Evolutionary conservation across 257 asterid genomes (phyloP).

Genomic region (Rauvolfia tetraphylla): DNA sequence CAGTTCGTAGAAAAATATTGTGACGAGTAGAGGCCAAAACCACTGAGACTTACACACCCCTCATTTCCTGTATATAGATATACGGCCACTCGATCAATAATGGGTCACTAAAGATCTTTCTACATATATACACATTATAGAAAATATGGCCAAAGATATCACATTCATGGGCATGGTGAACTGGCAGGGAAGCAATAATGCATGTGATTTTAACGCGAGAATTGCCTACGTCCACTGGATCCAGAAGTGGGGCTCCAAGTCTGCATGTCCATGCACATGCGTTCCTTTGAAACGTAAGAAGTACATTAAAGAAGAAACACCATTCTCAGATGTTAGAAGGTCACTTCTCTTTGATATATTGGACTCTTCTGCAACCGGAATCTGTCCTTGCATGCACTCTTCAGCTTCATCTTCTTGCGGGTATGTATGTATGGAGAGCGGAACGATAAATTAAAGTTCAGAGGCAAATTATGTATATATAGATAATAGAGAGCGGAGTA

Average conservation of each 20-base stretch:
- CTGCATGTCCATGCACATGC: conserved; percentile 9
- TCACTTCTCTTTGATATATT: neutral
- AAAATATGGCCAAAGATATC: neutral
- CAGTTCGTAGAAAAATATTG: no score
- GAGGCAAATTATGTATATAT: no score
- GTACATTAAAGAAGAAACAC: neutral
- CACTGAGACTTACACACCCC: no score
- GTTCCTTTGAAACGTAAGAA: neutral
- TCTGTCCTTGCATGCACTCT: neutral
- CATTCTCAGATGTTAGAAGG: neutral
- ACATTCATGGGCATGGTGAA: neutral
- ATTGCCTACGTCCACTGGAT: conserved; percentile 15
- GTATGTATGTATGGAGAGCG: no score
- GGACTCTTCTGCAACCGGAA: neutral
- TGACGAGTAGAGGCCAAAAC: no score
- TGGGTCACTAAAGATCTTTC: no score
- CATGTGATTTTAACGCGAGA: conserved; percentile 6
- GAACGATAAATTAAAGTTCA: no score
- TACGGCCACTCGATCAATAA: no score
- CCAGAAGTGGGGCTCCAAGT: conserved; percentile 7
- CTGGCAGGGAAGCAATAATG: neutral
- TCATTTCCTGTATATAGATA: no score
- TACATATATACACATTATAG: no score
- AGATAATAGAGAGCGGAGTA: no score
- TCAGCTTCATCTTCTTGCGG: no score